Percentiles rank a stretch among this genome's conserved stretches.
Conservation (phyloP, 2,329 filamentous ascomycete species). For the Penicillium janthinellum region DNA sequence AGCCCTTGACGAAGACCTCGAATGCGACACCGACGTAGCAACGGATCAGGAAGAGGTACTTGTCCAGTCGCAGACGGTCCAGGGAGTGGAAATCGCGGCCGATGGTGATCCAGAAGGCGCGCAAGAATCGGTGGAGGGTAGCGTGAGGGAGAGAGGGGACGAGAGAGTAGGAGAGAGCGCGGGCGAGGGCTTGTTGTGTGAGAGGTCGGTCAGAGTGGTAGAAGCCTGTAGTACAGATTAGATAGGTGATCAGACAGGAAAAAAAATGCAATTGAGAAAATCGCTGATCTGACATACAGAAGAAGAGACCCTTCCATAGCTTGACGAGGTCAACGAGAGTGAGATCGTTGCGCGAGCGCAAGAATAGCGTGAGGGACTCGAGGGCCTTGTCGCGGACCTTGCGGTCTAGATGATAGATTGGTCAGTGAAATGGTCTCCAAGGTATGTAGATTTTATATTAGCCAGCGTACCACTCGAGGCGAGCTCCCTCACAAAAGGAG, state of each 20-base stretch:
- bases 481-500: slow-evolving; percentile 78
- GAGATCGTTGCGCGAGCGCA: slow-evolving; percentile 65
- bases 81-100: slow-evolving; percentile 69
- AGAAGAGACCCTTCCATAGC: slow-evolving; percentile 94
- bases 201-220: slow-evolving; percentile 91
- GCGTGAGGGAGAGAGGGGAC: slow-evolving; percentile 59
- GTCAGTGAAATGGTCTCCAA: slow-evolving; percentile 6
- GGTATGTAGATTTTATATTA: neutral
- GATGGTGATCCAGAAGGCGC: slow-evolving; percentile 72
- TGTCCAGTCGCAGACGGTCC: slow-evolving; percentile 81
- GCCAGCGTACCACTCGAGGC: slow-evolving; percentile 70
- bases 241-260: neutral
- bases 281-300: slow-evolving; percentile 53
- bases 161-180: slow-evolving; percentile 71
- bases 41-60: slow-evolving; percentile 84
- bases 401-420: slow-evolving; percentile 61
- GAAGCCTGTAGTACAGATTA: slow-evolving; percentile 56
- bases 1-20: slow-evolving; percentile 40
- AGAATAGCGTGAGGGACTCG: slow-evolving; percentile 73
- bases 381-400: slow-evolving; percentile 77
- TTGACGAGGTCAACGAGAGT: slow-evolving; percentile 74
- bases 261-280: neutral
- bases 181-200: slow-evolving; percentile 82
- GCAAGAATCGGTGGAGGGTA: slow-evolving; percentile 53
- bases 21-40: slow-evolving; percentile 76